Evolutionary conservation across 257 asterid genomes (phyloP), one percentile per base, ranked within the genome.

Genomic region (Gynochthodes officinalis): DNA sequence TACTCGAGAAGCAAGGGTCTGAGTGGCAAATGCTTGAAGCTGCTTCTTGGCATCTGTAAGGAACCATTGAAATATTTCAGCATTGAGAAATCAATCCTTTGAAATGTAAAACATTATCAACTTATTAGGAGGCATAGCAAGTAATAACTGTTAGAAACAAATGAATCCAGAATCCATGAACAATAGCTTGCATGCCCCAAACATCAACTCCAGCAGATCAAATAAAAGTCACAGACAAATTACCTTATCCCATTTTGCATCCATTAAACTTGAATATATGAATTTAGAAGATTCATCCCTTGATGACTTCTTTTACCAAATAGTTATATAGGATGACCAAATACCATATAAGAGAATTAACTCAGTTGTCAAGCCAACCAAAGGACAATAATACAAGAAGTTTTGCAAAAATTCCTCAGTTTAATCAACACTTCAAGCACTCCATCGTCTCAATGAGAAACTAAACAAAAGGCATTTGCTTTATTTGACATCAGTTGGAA

Each of bases 11-110:
- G 99, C 92, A 37, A 94, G 75, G 60, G 97, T 90, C 88, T 92
- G 96, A 39, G 97, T 73, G 25, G 99, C 98, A 75, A 95, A 95
- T 73, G 90, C 88, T 81, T 94, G 98, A 75, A 94, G 88, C 95
- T 94, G 98, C 88, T 91, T 88, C 92, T 87, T 94, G 75, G 98
- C 98, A 86, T 92, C 99, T 92, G 99, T 60, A 73, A 46, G 68
- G 54, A 71, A 70, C 40, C 14, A 23, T 42, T 14, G 35, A 69
- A 25, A 23, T 10, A 54, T 55, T 25, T 37, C 21, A n/a, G 21
- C 73, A 21, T n/a, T 13, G 64, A 23, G 44, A n/a, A 23, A 35
- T 37, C 64, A 48, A 37, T n/a, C n/a, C n/a, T n/a, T n/a, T n/a
- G n/a, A n/a, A n/a, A n/a, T n/a, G n/a, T n/a, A 23, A 64, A 11